Evolutionary conservation across 139 green algal genomes (phyloP), one percentile per base, ranked within the genome.

Genomic region (Chlorella vulgaris): DNA sequence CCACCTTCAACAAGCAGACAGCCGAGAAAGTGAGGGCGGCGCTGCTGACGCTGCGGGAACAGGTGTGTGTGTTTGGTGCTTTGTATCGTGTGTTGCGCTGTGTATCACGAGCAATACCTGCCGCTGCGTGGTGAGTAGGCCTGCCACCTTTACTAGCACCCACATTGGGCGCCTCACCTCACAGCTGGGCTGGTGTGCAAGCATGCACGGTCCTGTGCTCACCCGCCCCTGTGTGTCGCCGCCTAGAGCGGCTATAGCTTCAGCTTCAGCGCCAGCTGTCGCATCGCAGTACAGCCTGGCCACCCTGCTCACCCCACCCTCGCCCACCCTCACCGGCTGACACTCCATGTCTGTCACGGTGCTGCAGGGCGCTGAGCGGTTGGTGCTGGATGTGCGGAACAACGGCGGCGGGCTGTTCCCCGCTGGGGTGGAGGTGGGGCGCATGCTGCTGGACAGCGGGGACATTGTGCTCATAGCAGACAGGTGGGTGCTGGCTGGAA

Each of bases 381-480:
- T 70, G 19, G 89, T 99, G 35, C 78, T 99, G 53, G 96, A 99
- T 84, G 78, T 99, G 6, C 86, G 96, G 18, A 98, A 98, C 88
- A 99, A 99, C 84, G 92, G 90, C 4, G 96, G 96, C 15, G 96
- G 96, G 13, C 77, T 96, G 28, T 99, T 99, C 90, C 93, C 96
- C 1, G 92, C 94, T 42, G 96, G 93, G 76, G 89, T 98, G 31
- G 81, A 97, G 74, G 89, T 99, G 31, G 95, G 92, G 3, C 89
- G 90, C 15, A 90, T 95, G 88, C 89, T 94, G 75, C 82, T 99
- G 29, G 43, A 91, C 29, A 31, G 69, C 3, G 96, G 94, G 4
- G 94, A 97, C 80, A 90, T 99, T 2, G 96, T 99, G 51, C 90
- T 98, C 13, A 98, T 99, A 55, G 92, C 95, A 0, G 96, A 99